Evolutionary conservation across 2,329 filamentous ascomycete species (phyloP).

Genomic region (Phialophora chinensis): DNA sequence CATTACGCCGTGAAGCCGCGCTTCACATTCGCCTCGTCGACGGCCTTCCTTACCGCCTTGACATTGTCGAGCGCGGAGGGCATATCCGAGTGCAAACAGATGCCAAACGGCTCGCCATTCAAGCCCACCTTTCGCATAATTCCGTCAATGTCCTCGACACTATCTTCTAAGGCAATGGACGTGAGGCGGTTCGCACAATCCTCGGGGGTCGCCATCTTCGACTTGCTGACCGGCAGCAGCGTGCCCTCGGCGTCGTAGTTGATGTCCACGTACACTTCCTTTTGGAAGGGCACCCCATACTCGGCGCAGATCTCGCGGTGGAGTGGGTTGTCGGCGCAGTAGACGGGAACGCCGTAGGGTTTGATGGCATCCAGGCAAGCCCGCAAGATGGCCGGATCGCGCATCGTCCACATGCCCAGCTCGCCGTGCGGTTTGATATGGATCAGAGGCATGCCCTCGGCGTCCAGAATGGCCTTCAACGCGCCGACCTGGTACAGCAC

Average conservation of each 20-base stretch:
- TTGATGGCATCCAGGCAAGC: conserved; percentile 58
- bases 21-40: conserved; percentile 39
- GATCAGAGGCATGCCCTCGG: conserved; percentile 60
- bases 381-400: conserved; percentile 56
- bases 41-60: conserved; percentile 37
- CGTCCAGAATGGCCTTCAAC: conserved; percentile 63
- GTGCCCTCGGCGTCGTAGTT: conserved; percentile 58
- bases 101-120: conserved; percentile 39
- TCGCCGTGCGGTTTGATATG: conserved; percentile 69
- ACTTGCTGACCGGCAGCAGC: conserved; percentile 45
- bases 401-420: conserved; percentile 59
- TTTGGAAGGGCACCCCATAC: conserved; percentile 58
- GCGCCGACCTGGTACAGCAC: conserved; percentile 68
- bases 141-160: conserved; percentile 33
- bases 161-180: conserved; percentile 22
- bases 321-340: conserved; percentile 59
- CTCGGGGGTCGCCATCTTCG: neutral
- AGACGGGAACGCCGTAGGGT: conserved; percentile 51
- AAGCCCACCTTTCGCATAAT: conserved; percentile 38
- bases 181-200: neutral
- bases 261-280: conserved; percentile 62
- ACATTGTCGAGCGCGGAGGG: conserved; percentile 42
- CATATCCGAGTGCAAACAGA: conserved; percentile 45
- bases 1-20: neutral
- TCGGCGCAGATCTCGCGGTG: conserved; percentile 60